Evolutionary conservation across 768 basidiomycete species (phyloP), one percentile per base, ranked within the genome.

Genomic region (Boletus rufocinnamomeus): DNA sequence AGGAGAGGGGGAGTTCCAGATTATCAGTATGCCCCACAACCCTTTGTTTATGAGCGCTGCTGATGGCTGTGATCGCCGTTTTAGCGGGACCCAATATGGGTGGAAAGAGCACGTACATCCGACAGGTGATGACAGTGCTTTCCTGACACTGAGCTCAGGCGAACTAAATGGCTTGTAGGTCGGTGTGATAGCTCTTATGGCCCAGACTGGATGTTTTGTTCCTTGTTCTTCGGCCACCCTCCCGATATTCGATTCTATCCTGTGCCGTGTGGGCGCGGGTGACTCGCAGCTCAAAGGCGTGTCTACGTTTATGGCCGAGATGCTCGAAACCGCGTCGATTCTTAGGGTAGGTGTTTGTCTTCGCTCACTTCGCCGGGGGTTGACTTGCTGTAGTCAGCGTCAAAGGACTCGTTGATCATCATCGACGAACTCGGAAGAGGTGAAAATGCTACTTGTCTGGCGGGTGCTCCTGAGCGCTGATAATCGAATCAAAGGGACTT

Each of bases 271-370:
- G 2, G 97, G 97, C 10, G 97, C 97, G 0, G 97, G 97, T 0
- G 97, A 99, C 71, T 95, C 92, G 71, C 96, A 98, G 70, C 76
- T 98, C 46, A 98, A 97, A 73, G 97, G 97, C 13, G 93, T 99
- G 0, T 96, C 94, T 27, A 99, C 96, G 0, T 99, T 99, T 72
- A 98, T 98, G 96, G 95, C 95, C 2, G 97, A 99, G 74, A 98
- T 98, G 97, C 81, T 99, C 30, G 97, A 99, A 73, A 98, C 95
- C 0, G 95, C 97, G 0, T 93, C 91, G 0, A 98, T 98, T 66
- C 81, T 99, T 44, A 83, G 89, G 66, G 93, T 93, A 38, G 30
- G 85, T 66, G 34, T 43, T n/a, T 54, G 47, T 21, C 35, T 60
- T 14, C 61, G 7, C 27, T 48, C 13, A 1, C 19, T 8, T 55